Percentiles rank a stretch among this genome's conserved stretches.
Evolutionary conservation across 257 asterid genomes (phyloP).

Genomic region (Prunella vulgaris): DNA sequence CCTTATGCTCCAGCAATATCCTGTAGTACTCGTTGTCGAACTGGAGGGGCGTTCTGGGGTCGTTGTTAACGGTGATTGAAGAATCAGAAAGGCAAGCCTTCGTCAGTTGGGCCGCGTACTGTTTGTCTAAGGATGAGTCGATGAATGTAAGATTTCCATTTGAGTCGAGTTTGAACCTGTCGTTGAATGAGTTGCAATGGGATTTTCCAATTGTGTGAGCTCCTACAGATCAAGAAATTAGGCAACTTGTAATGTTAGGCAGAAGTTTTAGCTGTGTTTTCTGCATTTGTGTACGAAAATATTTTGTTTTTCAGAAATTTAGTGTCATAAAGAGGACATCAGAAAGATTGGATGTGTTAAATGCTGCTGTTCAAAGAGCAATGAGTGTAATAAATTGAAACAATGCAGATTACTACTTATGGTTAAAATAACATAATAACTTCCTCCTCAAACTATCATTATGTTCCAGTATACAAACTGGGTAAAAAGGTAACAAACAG

Average conservation of each 20-base stretch:
- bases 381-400: background rate
- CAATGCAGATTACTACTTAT: background rate
- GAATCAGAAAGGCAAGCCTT: constrained; percentile 41
- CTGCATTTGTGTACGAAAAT: background rate
- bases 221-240: constrained; percentile 34
- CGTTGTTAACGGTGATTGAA: constrained; percentile 46
- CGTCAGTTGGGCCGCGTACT: constrained; percentile 49
- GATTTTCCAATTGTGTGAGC: constrained; percentile 82
- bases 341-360: background rate
- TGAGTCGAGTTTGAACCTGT: constrained; percentile 49
- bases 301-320: too few species aligned
- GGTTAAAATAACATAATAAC: background rate
- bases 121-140: constrained; percentile 49
- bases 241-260: background rate
- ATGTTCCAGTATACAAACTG: too few species aligned
- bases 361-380: background rate
- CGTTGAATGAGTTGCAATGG: constrained; percentile 68
- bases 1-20: constrained; percentile 45
- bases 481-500: too few species aligned
- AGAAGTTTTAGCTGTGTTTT: background rate
- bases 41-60: constrained; percentile 48
- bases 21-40: constrained; percentile 65
- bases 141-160: constrained; percentile 46
- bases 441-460: background rate
- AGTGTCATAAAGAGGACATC: background rate